Evolutionary conservation across 768 basidiomycete genomes (phyloP), one percentile per base, ranked within the genome.

Genomic region (Xerocomus brunneocitrinus): DNA sequence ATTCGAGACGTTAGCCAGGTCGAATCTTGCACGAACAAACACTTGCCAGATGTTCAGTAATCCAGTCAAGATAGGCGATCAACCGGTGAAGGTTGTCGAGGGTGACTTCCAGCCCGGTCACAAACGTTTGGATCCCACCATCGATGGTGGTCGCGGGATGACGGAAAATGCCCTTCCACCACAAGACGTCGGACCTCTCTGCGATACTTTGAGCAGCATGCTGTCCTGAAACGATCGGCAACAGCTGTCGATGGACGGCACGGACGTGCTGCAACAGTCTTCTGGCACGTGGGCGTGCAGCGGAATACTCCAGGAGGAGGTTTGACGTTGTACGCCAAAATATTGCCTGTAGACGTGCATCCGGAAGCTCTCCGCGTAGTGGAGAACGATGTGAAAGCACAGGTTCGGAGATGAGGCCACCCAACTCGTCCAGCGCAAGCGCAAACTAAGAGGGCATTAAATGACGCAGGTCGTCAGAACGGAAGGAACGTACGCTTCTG

Each of bases 291-390:
- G 53, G 58, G 32, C 64, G 62, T 14, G 62, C 59, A 27, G 66
- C 67, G 5, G 68, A 66, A 50, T 69, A 71, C 51, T 69, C 69
- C 25, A 69, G 51, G 19, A 71, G 61, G 14, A 69, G 64, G 39
- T 66, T 69, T 4, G 69, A 69, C 1, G 67, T 41, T 4, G 66
- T 64, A 27, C 64, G 69, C 58, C 57, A 64, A 46, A 59, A 68
- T 45, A 71, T 60, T 4, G 61, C 67, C 34, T 61, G 52, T 13
- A 66, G 50, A 22, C 50, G 65, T 27, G 45, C 46, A 10, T 63
- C 58, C 12, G 50, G 58, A 19, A 41, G 16, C 1, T 49, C 32
- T 38, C 32, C 44, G 3, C 41, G 42, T 32, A 34, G 42, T 27
- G 14, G n/a, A 10, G 41, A 35, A 53, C 32, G 41, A 28, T 28